phyloP scores from a whole-genome alignment of 192 early-diverging fungal species.

The Helicostylum pulchrum region DNA sequence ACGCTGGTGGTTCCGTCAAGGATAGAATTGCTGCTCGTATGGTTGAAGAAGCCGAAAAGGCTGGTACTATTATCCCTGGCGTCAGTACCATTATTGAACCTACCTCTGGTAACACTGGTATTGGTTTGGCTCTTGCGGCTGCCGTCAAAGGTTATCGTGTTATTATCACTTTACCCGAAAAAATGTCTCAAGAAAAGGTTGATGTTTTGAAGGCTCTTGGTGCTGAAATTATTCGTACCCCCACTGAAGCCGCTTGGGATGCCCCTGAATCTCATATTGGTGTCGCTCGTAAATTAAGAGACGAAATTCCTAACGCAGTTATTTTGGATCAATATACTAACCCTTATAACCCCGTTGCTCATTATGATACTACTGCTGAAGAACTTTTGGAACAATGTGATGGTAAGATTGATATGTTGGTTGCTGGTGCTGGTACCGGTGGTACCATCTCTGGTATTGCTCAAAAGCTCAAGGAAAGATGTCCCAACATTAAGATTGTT shows the following conservation, averaged over 20 bases:
- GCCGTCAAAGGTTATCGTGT: slow-evolving; percentile 99
- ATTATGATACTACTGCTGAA: slow-evolving; percentile 92
- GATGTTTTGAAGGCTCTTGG: slow-evolving; percentile 97
- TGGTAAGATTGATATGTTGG: slow-evolving; percentile 93
- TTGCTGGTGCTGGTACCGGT: slow-evolving; percentile 94
- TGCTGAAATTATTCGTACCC: slow-evolving; percentile 97
- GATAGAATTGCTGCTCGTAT: slow-evolving; percentile 96
- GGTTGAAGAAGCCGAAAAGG: slow-evolving; percentile 91
- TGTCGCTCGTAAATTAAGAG: slow-evolving; percentile 89
- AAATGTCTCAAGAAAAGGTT: slow-evolving; percentile 99
- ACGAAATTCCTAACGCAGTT: slow-evolving; percentile 93
- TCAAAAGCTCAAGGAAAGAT: slow-evolving; percentile 92
- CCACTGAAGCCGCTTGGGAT: slow-evolving; percentile 99
- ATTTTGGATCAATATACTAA: slow-evolving; percentile 98
- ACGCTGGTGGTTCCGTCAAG: slow-evolving; percentile 98
- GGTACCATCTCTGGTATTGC: slow-evolving; percentile 96
- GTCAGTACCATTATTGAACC: slow-evolving; percentile 93
- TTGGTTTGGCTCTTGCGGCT: slow-evolving; percentile 93
- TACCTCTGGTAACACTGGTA: slow-evolving; percentile 99
- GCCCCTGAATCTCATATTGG: slow-evolving; percentile 98
- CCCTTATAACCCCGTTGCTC: slow-evolving; percentile 96
- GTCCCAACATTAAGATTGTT: slow-evolving; percentile 82
- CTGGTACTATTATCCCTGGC: slow-evolving; percentile 88
- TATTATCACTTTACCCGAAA: slow-evolving; percentile 99
- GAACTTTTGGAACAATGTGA: slow-evolving; percentile 78